phyloP scores from a whole-genome alignment of 371 early-diverging fungal genomes.

The Umbelopsis sp. region DNA sequence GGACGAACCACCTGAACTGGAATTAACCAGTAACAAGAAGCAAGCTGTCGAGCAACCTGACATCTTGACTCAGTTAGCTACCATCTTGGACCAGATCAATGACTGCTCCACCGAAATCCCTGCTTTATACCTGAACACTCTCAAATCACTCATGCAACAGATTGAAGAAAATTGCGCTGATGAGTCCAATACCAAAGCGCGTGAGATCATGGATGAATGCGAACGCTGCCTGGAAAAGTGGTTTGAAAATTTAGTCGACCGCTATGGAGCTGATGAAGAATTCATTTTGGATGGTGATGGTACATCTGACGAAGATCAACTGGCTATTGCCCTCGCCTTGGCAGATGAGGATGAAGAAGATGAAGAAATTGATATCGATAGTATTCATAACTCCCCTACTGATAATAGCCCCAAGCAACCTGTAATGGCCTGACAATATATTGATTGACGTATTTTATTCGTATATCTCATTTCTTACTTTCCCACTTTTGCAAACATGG shows the following conservation, averaged over 20 bases:
- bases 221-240: constrained; percentile 47
- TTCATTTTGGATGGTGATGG: constrained; percentile 20
- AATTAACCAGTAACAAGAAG: not conserved
- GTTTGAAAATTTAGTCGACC: constrained; percentile 51
- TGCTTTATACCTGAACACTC: constrained; percentile 44
- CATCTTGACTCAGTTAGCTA: not conserved
- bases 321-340: constrained; percentile 29
- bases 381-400: constrained; percentile 18
- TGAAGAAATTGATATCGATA: constrained; percentile 33
- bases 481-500: not conserved
- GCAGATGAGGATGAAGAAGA: constrained; percentile 29
- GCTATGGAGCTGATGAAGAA: constrained; percentile 45
- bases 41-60: constrained; percentile 15
- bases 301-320: constrained; percentile 20
- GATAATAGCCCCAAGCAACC: constrained; percentile 12
- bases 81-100: constrained; percentile 29
- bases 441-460: not conserved
- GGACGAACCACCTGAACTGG: constrained; percentile 15
- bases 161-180: constrained; percentile 44
- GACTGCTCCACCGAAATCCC: constrained; percentile 50
- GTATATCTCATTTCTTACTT: not conserved
- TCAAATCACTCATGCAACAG: constrained; percentile 46
- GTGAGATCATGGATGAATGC: constrained; percentile 42
- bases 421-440: constrained; percentile 10
- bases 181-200: constrained; percentile 37